A percentile compares a stretch with the other conserved stretches of the same genome.
Conservation (phyloP, 768 basidiomycete species). For the Daedaleopsis nitida region DNA sequence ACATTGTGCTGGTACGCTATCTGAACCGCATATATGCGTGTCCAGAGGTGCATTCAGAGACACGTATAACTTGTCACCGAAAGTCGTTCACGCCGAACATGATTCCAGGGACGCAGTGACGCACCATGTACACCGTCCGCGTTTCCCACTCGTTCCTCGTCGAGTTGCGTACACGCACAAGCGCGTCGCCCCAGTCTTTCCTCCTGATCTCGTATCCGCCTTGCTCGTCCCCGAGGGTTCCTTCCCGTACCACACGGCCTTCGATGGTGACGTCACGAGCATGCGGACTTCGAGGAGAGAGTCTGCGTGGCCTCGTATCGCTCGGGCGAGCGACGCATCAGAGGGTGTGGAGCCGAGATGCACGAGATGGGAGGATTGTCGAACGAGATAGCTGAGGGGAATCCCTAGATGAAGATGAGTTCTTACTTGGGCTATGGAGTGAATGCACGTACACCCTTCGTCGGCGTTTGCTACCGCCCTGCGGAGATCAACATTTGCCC, state of each 20-base stretch:
- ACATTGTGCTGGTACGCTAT: no score
- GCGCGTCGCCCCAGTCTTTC: conserved; percentile 42
- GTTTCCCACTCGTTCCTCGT: conserved; percentile 59
- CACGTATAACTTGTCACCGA: no score
- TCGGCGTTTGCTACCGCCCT: conserved; percentile 46
- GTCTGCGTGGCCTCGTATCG: conserved; percentile 51
- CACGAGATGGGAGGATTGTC: conserved; percentile 37
- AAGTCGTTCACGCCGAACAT: background rate
- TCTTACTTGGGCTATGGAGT: conserved; percentile 10
- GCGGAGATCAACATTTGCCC: conserved; percentile 55
- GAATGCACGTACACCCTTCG: conserved; percentile 51
- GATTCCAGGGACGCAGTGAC: conserved; percentile 24
- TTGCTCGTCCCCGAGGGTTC: conserved; percentile 30
- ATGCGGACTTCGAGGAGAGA: conserved; percentile 63
- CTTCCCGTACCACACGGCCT: conserved; percentile 39
- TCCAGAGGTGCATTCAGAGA: no score
- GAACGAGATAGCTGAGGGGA: conserved; percentile 56
- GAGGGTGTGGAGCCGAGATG: conserved; percentile 30
- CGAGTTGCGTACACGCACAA: conserved; percentile 29
- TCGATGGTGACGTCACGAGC: conserved; percentile 47
- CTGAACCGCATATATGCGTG: no score
- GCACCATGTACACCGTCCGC: conserved; percentile 68
- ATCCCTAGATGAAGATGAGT: conserved; percentile 46
- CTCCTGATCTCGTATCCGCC: conserved; percentile 71
- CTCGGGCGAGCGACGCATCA: conserved; percentile 57